phyloP scores from a whole-genome alignment of 306 rosid genomes.

The Acacia melanoxylon region DNA sequence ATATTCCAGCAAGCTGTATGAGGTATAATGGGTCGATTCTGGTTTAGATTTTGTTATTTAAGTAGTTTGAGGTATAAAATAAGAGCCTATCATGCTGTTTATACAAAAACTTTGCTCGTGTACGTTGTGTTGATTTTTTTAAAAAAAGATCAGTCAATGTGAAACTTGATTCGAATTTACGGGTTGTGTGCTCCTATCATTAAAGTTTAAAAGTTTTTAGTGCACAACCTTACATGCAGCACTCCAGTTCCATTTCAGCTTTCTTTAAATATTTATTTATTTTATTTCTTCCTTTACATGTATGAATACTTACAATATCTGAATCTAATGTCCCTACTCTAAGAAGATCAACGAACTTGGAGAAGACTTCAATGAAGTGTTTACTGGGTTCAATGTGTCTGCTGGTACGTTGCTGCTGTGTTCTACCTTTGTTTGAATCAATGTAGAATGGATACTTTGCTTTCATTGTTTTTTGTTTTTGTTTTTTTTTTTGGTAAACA shows the following conservation, averaged over 20 bases:
- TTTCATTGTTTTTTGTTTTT: background rate
- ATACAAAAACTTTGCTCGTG: background rate
- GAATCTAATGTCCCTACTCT: slow-evolving; percentile 23
- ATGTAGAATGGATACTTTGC: slow-evolving; percentile 1
- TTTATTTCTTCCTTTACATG: background rate
- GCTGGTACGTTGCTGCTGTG: slow-evolving; percentile 69
- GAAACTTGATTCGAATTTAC: slow-evolving; percentile 4
- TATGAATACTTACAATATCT: background rate
- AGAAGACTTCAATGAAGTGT: slow-evolving; percentile 74
- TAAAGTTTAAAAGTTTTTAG: background rate
- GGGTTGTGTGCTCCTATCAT: background rate
- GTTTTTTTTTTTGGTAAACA: background rate
- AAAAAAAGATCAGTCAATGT: background rate
- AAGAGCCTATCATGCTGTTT: background rate
- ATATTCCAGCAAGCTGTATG: slow-evolving; percentile 38
- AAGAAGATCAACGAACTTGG: slow-evolving; percentile 61
- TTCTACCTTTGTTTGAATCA: slow-evolving; percentile 9
- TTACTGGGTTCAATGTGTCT: slow-evolving; percentile 68
- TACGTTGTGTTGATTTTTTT: background rate
- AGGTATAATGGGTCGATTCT: slow-evolving; percentile 42
- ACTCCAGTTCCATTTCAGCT: background rate
- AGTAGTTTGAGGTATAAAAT: background rate
- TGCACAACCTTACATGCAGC: background rate
- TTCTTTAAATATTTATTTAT: background rate
- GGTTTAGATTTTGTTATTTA: background rate